phyloP scores from a whole-genome alignment of 192 early-diverging fungal species.

The Mortierella alpina region DNA sequence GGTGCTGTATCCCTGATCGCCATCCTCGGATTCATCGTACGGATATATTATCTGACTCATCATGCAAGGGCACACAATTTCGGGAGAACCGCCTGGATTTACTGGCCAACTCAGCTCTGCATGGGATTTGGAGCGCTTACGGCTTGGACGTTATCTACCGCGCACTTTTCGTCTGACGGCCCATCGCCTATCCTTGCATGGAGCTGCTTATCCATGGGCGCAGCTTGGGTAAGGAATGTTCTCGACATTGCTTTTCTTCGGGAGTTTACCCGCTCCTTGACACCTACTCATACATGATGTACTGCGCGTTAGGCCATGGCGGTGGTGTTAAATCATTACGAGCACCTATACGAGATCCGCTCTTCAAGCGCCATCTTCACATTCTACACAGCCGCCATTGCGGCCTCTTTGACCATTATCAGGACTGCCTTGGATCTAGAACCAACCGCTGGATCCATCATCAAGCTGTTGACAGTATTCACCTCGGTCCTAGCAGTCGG shows the following conservation, averaged over 20 bases:
- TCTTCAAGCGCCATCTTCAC: constrained; percentile 31
- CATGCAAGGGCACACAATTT: constrained; percentile 9
- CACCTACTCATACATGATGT: background rate
- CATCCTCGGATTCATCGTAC: background rate
- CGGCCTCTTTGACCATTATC: constrained; percentile 3
- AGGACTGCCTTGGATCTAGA: constrained; percentile 1
- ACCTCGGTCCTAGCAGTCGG: background rate
- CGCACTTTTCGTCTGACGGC: background rate
- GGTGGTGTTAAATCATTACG: constrained; percentile 15
- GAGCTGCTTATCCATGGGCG: constrained; percentile 14
- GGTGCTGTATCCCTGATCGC: constrained; percentile 2
- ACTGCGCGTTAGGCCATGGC: constrained; percentile 5
- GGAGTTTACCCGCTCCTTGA: background rate
- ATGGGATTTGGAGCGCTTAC: constrained; percentile 11
- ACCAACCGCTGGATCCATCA: background rate
- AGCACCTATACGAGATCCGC: constrained; percentile 32
- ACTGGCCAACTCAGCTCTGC: constrained; percentile 35
- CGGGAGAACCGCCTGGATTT: constrained; percentile 36
- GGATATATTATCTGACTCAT: constrained; percentile 5
- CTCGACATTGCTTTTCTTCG: background rate
- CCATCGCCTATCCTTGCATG: background rate
- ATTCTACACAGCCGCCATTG: constrained; percentile 14
- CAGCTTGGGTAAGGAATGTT: constrained; percentile 19
- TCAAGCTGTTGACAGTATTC: background rate
- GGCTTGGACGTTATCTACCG: background rate